Evolutionary conservation across 2,329 filamentous ascomycete genomes (phyloP).

Genomic region (Ophiostoma pallidulum): DNA sequence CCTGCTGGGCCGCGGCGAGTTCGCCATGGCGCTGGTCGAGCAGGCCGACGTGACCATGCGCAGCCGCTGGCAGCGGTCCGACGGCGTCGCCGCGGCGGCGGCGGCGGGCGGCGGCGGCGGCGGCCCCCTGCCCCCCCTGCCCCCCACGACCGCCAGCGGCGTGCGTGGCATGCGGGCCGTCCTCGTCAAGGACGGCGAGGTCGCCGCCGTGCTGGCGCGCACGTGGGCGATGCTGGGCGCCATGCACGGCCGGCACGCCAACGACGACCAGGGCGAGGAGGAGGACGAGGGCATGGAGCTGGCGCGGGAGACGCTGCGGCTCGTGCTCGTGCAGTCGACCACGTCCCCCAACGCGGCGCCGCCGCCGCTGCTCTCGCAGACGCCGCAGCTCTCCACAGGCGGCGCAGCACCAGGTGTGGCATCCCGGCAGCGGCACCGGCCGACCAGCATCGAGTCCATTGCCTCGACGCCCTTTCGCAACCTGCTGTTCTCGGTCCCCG

Average conservation of each 20-base stretch:
- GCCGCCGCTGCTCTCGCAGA: neutral
- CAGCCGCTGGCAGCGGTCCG: slow-evolving; percentile 59
- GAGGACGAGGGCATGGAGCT: slow-evolving; percentile 79
- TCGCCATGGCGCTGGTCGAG: slow-evolving; percentile 74
- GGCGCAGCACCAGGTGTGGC: neutral
- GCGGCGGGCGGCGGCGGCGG: no score
- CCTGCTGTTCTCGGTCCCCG: slow-evolving; percentile 70
- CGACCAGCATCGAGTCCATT: slow-evolving; percentile 19
- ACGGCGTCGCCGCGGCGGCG: slow-evolving; percentile 19
- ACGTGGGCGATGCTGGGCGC: slow-evolving; percentile 75
- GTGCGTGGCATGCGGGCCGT: slow-evolving; percentile 50
- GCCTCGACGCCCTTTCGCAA: slow-evolving; percentile 60
- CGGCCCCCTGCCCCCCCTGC: no score
- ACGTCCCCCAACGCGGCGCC: slow-evolving; percentile 28
- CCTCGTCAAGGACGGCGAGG: slow-evolving; percentile 77
- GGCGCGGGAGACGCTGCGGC: slow-evolving; percentile 64
- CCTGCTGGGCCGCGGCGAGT: slow-evolving; percentile 79
- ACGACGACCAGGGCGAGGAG: slow-evolving; percentile 57
- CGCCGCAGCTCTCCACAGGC: neutral
- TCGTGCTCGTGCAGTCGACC: slow-evolving; percentile 50
- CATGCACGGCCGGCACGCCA: slow-evolving; percentile 56
- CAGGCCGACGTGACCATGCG: slow-evolving; percentile 74
- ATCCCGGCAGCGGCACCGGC: neutral
- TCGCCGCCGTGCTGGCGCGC: slow-evolving; percentile 63
- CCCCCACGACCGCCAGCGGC: slow-evolving; percentile 21